These are phyloP conservation scores for Pichia deserticola DNA, from an alignment of 805 yeast species.

Conservation along the genomic window DNA sequence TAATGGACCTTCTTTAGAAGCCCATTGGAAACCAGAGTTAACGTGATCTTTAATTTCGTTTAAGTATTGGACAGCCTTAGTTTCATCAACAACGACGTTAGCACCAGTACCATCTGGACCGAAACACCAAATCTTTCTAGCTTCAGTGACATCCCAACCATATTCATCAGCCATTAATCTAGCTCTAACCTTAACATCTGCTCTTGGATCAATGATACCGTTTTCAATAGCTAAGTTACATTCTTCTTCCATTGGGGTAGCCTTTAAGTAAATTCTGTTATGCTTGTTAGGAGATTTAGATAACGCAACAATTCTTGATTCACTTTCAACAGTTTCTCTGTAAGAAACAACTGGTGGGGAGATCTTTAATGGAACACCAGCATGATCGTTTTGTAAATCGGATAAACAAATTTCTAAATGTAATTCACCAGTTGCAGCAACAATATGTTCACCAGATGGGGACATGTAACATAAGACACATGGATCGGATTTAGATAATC, in stretches of 20 bases:
- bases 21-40: constrained; percentile 99
- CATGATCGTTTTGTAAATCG: constrained; percentile 98
- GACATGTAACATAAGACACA: constrained; percentile 86
- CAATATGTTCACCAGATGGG: constrained; percentile 98
- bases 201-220: constrained; percentile 90
- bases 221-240: constrained; percentile 83
- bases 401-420: constrained; percentile 96
- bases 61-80: constrained; percentile 99
- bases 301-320: constrained; percentile 91
- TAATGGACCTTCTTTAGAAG: constrained; percentile 99
- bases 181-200: constrained; percentile 98
- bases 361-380: constrained; percentile 96
- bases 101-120: constrained; percentile 99
- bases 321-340: constrained; percentile 96
- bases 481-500: constrained; percentile 99
- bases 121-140: constrained; percentile 99
- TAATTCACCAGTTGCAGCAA: constrained; percentile 99
- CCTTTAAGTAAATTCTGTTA: constrained; percentile 98
- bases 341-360: constrained; percentile 97
- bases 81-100: constrained; percentile 97
- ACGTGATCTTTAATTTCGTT: constrained; percentile 98
- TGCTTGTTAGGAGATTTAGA: constrained; percentile 99
- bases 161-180: constrained; percentile 97
- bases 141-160: constrained; percentile 99
- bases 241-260: constrained; percentile 95